Evolutionary conservation across 192 early-diverging fungal species (phyloP).

Genomic region (Coemansia sp.): DNA sequence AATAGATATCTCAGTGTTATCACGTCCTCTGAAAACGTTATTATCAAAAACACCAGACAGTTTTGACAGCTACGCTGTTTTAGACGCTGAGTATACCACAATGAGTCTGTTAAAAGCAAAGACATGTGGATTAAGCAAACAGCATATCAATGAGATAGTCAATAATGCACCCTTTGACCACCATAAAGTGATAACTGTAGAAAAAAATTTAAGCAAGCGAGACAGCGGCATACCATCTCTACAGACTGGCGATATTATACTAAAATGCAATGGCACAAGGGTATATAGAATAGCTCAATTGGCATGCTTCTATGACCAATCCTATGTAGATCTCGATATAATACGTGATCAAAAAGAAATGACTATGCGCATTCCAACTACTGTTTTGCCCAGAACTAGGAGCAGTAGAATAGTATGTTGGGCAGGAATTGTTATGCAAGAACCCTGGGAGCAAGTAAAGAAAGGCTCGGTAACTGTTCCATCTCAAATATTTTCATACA

Average conservation of each 20-base stretch:
- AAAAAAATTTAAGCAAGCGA: slow-evolving; percentile 9
- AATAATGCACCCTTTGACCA: neutral
- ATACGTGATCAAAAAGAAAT: slow-evolving; percentile 23
- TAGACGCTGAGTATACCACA: slow-evolving; percentile 31
- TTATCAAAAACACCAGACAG: neutral
- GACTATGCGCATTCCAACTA: slow-evolving; percentile 6
- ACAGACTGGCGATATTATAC: slow-evolving; percentile 35
- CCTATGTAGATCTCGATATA: slow-evolving; percentile 18
- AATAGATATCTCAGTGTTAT: slow-evolving; percentile 22
- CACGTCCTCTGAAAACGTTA: slow-evolving; percentile 11
- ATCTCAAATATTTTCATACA: slow-evolving; percentile 18
- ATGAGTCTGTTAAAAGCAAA: slow-evolving; percentile 15
- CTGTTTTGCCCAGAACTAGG: neutral
- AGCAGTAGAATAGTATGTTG: slow-evolving; percentile 24
- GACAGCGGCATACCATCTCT: slow-evolving; percentile 6
- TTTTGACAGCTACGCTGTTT: neutral
- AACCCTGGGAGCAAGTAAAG: slow-evolving; percentile 19
- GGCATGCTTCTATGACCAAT: slow-evolving; percentile 12
- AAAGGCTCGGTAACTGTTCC: slow-evolving; percentile 14
- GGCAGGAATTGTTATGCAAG: slow-evolving; percentile 41
- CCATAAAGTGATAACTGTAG: slow-evolving; percentile 12
- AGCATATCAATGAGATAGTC: slow-evolving; percentile 8
- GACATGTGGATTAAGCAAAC: slow-evolving; percentile 19
- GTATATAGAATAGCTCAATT: slow-evolving; percentile 22
- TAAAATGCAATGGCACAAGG: slow-evolving; percentile 8